A percentile compares a stretch with the other conserved stretches of the same genome.
These are phyloP conservation scores for Mucor piriformis DNA, from an alignment of 371 early-diverging fungal species.

Conservation along the genomic window DNA sequence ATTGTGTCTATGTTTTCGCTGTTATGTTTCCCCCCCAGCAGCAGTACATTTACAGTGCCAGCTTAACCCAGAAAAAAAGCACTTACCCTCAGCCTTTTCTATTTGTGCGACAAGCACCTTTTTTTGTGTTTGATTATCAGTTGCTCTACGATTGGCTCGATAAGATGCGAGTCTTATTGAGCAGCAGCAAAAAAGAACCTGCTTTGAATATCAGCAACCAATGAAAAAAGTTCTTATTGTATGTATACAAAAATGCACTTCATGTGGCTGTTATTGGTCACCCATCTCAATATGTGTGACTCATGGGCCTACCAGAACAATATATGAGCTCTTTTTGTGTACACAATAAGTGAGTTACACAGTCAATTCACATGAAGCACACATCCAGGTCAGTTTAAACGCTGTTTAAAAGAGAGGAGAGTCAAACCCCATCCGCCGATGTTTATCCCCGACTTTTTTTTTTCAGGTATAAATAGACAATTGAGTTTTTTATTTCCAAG, in stretches of 20 bases:
- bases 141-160: slow-evolving; percentile 21
- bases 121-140: slow-evolving; percentile 10
- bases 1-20: too few relatives aligned
- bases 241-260: slow-evolving; percentile 1
- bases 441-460: too few relatives aligned
- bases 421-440: too few relatives aligned
- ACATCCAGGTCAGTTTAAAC: not conserved
- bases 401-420: too few relatives aligned
- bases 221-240: not conserved
- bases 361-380: too few relatives aligned
- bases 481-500: not conserved
- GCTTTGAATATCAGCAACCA: slow-evolving; percentile 3
- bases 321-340: not conserved
- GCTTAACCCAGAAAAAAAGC: not conserved
- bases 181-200: not conserved
- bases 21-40: too few relatives aligned
- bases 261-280: slow-evolving; percentile 5
- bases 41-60: not conserved
- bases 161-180: slow-evolving; percentile 8
- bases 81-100: slow-evolving; percentile 5
- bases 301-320: not conserved
- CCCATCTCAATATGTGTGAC: not conserved
- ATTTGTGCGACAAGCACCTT: not conserved
- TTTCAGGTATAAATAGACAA: too few relatives aligned
- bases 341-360: not conserved